Conservation (phyloP, 2,329 filamentous ascomycete genomes). For the Xylariaceae sp. region DNA sequence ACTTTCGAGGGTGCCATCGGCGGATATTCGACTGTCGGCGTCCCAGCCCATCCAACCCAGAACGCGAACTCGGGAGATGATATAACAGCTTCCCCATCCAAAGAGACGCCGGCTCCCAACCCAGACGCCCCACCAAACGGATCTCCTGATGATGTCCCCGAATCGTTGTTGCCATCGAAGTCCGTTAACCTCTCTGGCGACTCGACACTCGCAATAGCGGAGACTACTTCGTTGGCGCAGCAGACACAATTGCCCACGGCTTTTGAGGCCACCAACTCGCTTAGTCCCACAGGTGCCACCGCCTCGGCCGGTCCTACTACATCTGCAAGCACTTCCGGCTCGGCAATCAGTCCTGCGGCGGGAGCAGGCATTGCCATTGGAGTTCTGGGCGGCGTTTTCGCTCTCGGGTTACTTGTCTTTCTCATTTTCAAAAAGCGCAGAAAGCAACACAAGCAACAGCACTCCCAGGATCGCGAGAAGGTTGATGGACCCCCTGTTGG, state of each 20-base stretch:
- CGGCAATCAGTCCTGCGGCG: conserved; percentile 34
- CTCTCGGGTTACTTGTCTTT: conserved; percentile 64
- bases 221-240: conserved; percentile 3
- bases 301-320: conserved; percentile 24
- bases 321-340: conserved; percentile 23
- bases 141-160: conserved; percentile 10
- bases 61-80: conserved; percentile 5
- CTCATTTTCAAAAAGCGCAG: conserved; percentile 67
- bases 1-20: conserved; percentile 42
- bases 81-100: conserved; percentile 7
- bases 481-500: conserved; percentile 39
- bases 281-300: conserved; percentile 19
- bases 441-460: conserved; percentile 57
- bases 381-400: conserved; percentile 64
- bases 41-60: conserved; percentile 25
- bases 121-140: not conserved
- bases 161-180: conserved; percentile 13
- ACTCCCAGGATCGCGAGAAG: conserved; percentile 62
- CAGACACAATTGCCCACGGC: conserved; percentile 26
- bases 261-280: not conserved
- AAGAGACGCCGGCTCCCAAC: conserved; percentile 11
- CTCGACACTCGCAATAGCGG: conserved; percentile 13
- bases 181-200: conserved; percentile 13
- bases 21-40: conserved; percentile 39
- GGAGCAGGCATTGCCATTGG: conserved; percentile 86